A percentile compares a stretch with the other conserved stretches of the same genome.
Conservation (phyloP, 257 asterid species). For the Petunia axillaris region DNA sequence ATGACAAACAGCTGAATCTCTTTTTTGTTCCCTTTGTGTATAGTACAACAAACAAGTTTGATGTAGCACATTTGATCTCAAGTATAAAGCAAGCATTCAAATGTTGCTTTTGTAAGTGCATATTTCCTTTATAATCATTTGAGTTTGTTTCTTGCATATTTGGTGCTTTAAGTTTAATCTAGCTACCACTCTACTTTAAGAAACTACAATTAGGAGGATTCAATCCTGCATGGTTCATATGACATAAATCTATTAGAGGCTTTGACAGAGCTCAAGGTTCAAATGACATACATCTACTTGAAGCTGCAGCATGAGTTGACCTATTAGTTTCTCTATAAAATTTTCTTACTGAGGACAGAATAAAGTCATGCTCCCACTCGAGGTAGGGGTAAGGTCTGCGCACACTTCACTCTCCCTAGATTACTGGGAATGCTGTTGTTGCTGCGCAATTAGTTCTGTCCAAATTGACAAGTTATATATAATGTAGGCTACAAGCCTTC, state of each 20-base stretch:
- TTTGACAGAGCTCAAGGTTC: too few relatives aligned
- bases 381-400: too few relatives aligned
- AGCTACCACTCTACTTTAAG: neutral
- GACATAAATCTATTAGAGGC: neutral
- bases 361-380: too few relatives aligned
- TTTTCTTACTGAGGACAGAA: too few relatives aligned
- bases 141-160: neutral
- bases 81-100: conserved; percentile 8
- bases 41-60: conserved; percentile 21
- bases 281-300: too few relatives aligned
- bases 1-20: neutral
- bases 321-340: neutral
- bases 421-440: too few relatives aligned
- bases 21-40: neutral
- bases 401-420: too few relatives aligned
- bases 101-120: neutral
- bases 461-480: too few relatives aligned
- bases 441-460: too few relatives aligned
- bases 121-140: neutral
- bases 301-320: neutral
- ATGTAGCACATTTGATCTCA: conserved; percentile 1
- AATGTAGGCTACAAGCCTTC: too few relatives aligned
- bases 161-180: too few relatives aligned
- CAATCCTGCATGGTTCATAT: neutral
- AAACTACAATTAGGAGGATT: too few relatives aligned